phyloP scores from a whole-genome alignment of 495 filamentous ascomycete genomes.

The Chaetomidium leptoderma region DNA sequence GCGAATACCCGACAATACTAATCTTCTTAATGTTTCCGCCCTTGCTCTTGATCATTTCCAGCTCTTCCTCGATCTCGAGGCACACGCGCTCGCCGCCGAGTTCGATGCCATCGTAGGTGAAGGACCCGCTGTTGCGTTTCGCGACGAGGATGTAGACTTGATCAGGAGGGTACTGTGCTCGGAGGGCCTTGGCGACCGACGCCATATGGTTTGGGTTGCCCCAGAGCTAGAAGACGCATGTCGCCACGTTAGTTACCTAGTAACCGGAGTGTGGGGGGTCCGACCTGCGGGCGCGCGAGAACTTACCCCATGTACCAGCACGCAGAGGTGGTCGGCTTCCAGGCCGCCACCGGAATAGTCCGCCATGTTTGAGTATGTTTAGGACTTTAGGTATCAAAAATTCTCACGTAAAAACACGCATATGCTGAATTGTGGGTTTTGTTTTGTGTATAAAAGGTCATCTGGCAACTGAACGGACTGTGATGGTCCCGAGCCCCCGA shows the following conservation, averaged over 20 bases:
- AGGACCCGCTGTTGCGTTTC: constrained; percentile 73
- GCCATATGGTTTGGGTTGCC: constrained; percentile 83
- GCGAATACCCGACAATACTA: constrained; percentile 82
- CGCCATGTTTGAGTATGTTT: constrained; percentile 19
- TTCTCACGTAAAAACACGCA: neutral
- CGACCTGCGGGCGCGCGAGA: too few relatives aligned
- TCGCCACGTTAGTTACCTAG: constrained; percentile 28
- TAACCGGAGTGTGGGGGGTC: too few relatives aligned
- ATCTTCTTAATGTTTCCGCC: constrained; percentile 73
- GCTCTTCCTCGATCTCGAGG: constrained; percentile 78
- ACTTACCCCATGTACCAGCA: constrained; percentile 88
- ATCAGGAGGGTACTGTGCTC: constrained; percentile 58
- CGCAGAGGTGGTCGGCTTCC: constrained; percentile 69
- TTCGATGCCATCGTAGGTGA: constrained; percentile 95
- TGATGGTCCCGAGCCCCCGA: neutral
- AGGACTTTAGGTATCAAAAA: neutral
- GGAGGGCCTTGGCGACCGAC: constrained; percentile 63
- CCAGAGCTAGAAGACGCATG: constrained; percentile 60
- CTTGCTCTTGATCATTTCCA: constrained; percentile 58
- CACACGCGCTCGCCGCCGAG: constrained; percentile 83
- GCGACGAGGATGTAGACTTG: constrained; percentile 67
- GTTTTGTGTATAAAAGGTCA: neutral
- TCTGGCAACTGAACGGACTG: neutral
- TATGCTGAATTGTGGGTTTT: neutral
- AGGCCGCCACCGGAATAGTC: constrained; percentile 38